Percentiles rank a stretch among this genome's conserved stretches.
Conservation (phyloP, 257 asterid species). For the Solanum appendiculatum region DNA sequence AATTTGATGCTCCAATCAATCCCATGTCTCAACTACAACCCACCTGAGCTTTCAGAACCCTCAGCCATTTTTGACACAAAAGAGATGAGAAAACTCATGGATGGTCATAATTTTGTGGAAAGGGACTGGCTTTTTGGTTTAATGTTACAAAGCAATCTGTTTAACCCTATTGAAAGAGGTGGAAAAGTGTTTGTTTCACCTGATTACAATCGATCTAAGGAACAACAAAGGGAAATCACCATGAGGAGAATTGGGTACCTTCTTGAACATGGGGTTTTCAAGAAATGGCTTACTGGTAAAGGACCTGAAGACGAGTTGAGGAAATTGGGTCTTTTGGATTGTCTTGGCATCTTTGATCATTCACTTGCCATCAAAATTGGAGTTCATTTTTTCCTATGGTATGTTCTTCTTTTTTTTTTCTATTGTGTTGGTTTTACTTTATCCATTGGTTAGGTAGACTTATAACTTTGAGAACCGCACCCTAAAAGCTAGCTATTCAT, state of each 20-base stretch:
- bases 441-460: not conserved
- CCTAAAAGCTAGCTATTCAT: not conserved
- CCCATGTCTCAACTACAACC: constrained; percentile 70
- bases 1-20: constrained; percentile 19
- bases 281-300: constrained; percentile 69
- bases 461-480: too few relatives aligned
- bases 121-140: constrained; percentile 80
- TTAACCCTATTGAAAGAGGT: constrained; percentile 61
- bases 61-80: constrained; percentile 36
- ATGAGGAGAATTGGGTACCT: constrained; percentile 77
- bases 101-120: constrained; percentile 68
- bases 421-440: not conserved
- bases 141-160: constrained; percentile 63
- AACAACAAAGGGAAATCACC: constrained; percentile 95
- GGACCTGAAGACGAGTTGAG: constrained; percentile 78
- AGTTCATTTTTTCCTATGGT: constrained; percentile 87
- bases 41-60: constrained; percentile 62
- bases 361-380: constrained; percentile 82
- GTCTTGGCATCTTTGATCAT: constrained; percentile 66
- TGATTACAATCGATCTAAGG: constrained; percentile 90
- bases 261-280: constrained; percentile 68
- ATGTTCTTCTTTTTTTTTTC: not conserved
- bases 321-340: constrained; percentile 79
- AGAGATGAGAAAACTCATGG: constrained; percentile 73
- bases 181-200: constrained; percentile 70